A percentile compares a stretch with the other conserved stretches of the same genome.
Conservation (phyloP, 164 flowering plant species). For the Macadamia tetraphylla region DNA sequence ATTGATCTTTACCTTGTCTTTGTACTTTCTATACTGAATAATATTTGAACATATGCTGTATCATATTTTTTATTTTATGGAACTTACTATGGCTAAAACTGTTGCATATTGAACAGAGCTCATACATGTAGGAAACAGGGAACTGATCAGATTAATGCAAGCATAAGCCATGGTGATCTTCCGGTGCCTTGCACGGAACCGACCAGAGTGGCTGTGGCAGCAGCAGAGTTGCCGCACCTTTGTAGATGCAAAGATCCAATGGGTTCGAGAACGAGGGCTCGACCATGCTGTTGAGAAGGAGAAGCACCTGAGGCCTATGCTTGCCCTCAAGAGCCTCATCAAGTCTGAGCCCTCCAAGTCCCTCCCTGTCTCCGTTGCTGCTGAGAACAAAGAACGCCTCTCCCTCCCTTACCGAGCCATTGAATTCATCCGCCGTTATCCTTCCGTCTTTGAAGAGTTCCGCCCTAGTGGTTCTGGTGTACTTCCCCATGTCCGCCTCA, state of each 20-base stretch:
- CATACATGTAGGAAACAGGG: no score
- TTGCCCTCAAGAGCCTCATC: constrained; percentile 68
- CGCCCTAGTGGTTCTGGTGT: constrained; percentile 39
- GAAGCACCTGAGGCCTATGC: constrained; percentile 47
- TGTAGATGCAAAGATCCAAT: constrained; percentile 36
- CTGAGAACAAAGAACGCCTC: constrained; percentile 42
- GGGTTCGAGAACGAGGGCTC: constrained; percentile 71
- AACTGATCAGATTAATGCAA: no score
- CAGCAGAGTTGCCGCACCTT: constrained; percentile 18
- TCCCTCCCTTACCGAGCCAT: constrained; percentile 53
- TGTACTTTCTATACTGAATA: no score
- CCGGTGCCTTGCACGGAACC: background rate
- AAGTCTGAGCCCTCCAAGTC: constrained; percentile 71
- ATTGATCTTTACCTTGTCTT: no score
- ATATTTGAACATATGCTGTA: no score
- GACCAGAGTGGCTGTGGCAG: background rate
- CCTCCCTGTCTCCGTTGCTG: constrained; percentile 51
- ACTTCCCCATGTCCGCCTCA: constrained; percentile 68
- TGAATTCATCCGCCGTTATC: constrained; percentile 64
- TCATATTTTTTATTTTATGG: no score
- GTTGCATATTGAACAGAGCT: no score
- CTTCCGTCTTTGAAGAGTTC: constrained; percentile 61
- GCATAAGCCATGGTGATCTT: background rate
- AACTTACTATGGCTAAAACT: no score
- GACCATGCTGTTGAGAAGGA: constrained; percentile 90